Base-by-base conservation (phyloP, 192 early-diverging fungal genomes). In the Coemansia sp. region DNA sequence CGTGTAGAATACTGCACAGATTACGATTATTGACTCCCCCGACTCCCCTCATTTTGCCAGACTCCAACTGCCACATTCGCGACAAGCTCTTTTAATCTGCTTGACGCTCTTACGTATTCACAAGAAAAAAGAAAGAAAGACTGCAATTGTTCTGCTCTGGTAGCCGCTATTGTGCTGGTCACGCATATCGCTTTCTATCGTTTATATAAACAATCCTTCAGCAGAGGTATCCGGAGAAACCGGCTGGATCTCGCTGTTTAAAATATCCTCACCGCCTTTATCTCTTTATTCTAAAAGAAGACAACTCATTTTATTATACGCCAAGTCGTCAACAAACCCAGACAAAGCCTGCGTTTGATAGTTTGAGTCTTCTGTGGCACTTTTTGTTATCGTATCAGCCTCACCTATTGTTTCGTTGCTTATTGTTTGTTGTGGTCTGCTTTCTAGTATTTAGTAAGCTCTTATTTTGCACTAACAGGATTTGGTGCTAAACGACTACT, bases 21-120 rank as follows among this genome's bases (percentile, higher is more conserved):
- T 59, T 59, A 59, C 57, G 57, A 38, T 59, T 25, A 59, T 59
- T 59, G 57, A 38, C 17, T 59, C 57, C 57, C 55, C 39, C 51
- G n/a, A 41, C 37, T 41, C n/a, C 57, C 57, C 57, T 14, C 38
- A 13, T 48, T 25, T 25, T 54, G 25, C 51, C 51, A 54, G 22
- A 10, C 22, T 54, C 51, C 12, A 54, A 54, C 51, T 54, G 51
- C n/a, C 51, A 54, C 19, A 53, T n/a, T 17, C 48, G n/a, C 48
- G 6, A 50, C 16, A 14, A 16, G 14, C 6, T 25, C 25, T 54
- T 25, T 54, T 54, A 54, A 54, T 54, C 25, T 54, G 51, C 20
- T 54, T 4, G 16, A 16, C 6, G 16, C 48, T 14, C 48, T 7
- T 50, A 50, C 48, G 16, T 17, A 5, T 50, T 16, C 25, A 25